Evolutionary conservation across 2,329 filamentous ascomycete genomes (phyloP), one percentile per base, ranked within the genome.

Genomic region (Drechslerella dactyloides): DNA sequence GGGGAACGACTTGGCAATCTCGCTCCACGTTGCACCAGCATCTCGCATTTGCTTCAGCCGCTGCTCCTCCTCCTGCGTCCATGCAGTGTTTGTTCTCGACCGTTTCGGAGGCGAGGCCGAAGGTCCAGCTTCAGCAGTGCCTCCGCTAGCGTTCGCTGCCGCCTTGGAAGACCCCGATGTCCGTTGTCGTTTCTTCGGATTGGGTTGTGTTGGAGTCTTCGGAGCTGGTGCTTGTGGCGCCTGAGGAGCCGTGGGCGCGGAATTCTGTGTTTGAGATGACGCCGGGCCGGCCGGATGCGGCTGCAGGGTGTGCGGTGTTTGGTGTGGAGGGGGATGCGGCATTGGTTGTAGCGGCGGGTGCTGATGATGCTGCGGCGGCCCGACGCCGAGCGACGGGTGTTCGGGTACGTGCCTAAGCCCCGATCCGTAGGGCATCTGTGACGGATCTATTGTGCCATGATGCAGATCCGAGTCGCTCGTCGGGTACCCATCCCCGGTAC

Each of bases 1-100:
- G 10, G 94, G 93, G 79, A 99, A 99, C 1, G 90, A 93, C 90
- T 97, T 97, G 76, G 93, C 94, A 78, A 99, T 99, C 78, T 97
- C 94, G 54, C 91, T 96, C 94, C 94, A 99, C 78, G 90, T 96
- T 76, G 90, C 93, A 10, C 93, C 93, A 0, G 89, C 86, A 80
- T 97, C 94, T 77, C 94, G 86, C 91, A 99, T 96, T 75, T 89
- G 87, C 83, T 97, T 97, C 76, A 99, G 82, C 51, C 92, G 85
- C 78, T 93, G 87, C 81, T 99, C 94, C 80, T 99, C 94, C 35
- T 90, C 90, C 1, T 93, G 91, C 1, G 93, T 97, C 94, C 94
- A 99, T 0, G 94, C 94, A 1, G 94, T 99, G 79, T 99, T 99
- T n/a, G 94, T 97, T 72, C 94, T 85, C 77, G 91, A 94, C 83